Conservation (phyloP, 106 monocot genomes). For the Allium sativum region DNA sequence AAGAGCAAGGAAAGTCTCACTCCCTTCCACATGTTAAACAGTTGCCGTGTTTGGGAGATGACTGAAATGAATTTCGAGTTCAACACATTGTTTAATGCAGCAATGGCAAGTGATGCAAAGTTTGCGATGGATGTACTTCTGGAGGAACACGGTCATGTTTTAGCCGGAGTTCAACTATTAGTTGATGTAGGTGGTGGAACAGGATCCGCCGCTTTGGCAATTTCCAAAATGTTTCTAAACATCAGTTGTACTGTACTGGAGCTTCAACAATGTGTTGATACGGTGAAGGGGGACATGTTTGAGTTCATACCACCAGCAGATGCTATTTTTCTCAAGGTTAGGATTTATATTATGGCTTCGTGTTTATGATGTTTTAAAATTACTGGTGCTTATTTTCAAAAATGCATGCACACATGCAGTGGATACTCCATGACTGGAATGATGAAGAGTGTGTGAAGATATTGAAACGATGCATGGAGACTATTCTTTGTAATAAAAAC, state of each 20-base stretch:
- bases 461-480: constrained; percentile 2
- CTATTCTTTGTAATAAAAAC: neutral
- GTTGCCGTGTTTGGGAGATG: neutral
- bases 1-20: neutral
- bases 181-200: constrained; percentile 23
- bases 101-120: constrained; percentile 17
- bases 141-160: neutral
- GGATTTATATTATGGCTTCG: no score
- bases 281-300: constrained; percentile 14
- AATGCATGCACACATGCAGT: neutral
- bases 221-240: constrained; percentile 9
- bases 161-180: neutral
- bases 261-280: constrained; percentile 8
- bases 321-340: constrained; percentile 26
- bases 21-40: constrained; percentile 1
- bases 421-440: constrained; percentile 1
- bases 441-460: constrained; percentile 7
- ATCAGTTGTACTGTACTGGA: constrained; percentile 15
- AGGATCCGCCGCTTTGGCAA: neutral
- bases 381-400: no score
- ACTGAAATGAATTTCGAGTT: neutral
- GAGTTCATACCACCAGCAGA: constrained; percentile 14
- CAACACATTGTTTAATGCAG: neutral
- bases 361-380: no score
- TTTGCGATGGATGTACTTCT: neutral